A percentile compares a stretch with the other conserved stretches of the same genome.
phyloP scores from a whole-genome alignment of 495 filamentous ascomycete species.

The Aspergillus coremiiformis region DNA sequence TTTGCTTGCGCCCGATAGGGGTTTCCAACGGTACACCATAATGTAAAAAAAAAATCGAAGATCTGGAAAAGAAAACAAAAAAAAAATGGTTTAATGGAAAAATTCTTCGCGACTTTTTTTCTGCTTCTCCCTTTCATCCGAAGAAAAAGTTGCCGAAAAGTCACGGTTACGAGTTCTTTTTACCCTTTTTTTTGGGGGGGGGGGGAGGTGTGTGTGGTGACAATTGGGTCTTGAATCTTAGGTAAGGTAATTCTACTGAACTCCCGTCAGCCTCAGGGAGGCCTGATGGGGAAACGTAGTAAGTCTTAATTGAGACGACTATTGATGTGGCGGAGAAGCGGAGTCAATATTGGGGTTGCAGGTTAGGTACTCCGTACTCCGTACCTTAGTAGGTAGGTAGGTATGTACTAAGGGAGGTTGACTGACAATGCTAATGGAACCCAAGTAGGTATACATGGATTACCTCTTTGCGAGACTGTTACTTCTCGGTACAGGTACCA shows the following conservation, averaged over 20 bases:
- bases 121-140: neutral
- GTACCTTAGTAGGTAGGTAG: neutral
- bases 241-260: no score
- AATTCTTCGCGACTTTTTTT: no score
- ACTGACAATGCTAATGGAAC: no score
- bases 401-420: no score
- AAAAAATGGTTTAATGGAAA: neutral
- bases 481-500: neutral
- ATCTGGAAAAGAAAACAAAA: neutral
- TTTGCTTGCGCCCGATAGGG: no score
- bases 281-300: neutral
- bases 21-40: no score
- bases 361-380: neutral
- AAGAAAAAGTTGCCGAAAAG: constrained; percentile 13
- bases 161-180: neutral
- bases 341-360: neutral
- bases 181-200: neutral
- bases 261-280: no score
- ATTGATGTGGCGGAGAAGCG: neutral
- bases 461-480: neutral
- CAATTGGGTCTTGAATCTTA: no score
- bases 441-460: no score
- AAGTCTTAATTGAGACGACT: neutral
- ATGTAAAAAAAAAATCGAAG: neutral
- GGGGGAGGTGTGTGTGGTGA: no score